Percentiles rank a stretch among this genome's conserved stretches.
These are phyloP conservation scores for Talaromyces ruber DNA, from an alignment of 495 filamentous ascomycete species.

Conservation along the genomic window DNA sequence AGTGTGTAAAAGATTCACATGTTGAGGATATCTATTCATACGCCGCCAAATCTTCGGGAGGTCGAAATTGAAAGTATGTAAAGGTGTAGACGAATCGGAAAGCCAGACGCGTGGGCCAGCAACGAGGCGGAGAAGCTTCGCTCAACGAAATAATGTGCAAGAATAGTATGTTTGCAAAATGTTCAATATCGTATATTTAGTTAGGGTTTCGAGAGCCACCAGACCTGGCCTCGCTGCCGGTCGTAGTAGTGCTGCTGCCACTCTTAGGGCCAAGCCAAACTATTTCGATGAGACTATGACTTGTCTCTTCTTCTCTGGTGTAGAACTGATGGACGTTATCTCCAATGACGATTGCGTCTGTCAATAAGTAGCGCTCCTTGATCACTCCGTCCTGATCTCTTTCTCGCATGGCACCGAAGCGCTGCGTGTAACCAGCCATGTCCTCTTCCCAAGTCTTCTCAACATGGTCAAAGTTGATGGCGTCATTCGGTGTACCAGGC, in stretches of 20 bases:
- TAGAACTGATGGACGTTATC: conserved; percentile 42
- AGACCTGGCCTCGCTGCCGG: conserved; percentile 27
- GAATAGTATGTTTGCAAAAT: conserved; percentile 4
- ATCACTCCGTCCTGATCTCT: conserved; percentile 31
- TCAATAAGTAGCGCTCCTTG: conserved; percentile 38
- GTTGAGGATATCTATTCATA: conserved; percentile 1
- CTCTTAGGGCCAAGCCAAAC: conserved; percentile 42
- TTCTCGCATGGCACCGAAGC: conserved; percentile 43
- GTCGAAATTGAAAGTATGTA: neutral
- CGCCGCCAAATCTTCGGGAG: neutral
- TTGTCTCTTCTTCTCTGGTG: conserved; percentile 35
- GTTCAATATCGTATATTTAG: conserved; percentile 4
- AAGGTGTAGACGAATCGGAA: neutral
- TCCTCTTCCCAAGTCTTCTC: conserved; percentile 57
- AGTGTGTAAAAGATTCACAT: conserved; percentile 1
- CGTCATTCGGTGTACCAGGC: conserved; percentile 30
- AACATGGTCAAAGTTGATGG: conserved; percentile 44
- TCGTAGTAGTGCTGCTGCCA: conserved; percentile 2
- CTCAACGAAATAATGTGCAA: conserved; percentile 7
- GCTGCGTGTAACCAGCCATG: conserved; percentile 38
- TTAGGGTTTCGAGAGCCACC: neutral
- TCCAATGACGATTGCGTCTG: conserved; percentile 32
- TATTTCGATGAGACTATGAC: conserved; percentile 40
- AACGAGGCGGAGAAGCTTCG: neutral
- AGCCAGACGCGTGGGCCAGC: neutral